A percentile compares a stretch with the other conserved stretches of the same genome.
These are phyloP conservation scores for Rhizoctonia solani DNA, from an alignment of 1,284 basidiomycete genomes.

Conservation along the genomic window DNA sequence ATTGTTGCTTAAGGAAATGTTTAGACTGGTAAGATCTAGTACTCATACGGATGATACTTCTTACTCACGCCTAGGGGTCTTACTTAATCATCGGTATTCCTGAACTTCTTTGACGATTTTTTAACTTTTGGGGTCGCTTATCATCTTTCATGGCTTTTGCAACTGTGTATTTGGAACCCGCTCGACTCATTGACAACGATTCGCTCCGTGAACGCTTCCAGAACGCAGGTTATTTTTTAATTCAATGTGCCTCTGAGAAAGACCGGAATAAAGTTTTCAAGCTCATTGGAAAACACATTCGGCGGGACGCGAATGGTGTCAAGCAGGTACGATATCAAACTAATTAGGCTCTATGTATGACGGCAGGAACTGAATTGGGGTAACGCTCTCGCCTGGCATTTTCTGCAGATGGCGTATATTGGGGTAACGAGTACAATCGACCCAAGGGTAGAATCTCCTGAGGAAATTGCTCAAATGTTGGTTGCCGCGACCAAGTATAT, in stretches of 20 bases:
- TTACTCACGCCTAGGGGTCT: no score
- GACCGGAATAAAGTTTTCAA: conserved; percentile 40
- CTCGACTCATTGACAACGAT: no score
- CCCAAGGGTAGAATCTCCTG: conserved; percentile 40
- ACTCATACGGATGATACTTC: no score
- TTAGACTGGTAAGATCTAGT: conserved; percentile 18
- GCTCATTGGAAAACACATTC: conserved; percentile 41
- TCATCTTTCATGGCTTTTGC: no score
- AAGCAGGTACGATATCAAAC: conserved; percentile 37
- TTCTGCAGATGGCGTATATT: conserved; percentile 39
- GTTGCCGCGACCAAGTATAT: conserved; percentile 40
- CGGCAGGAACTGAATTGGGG: background rate
- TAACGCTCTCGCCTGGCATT: background rate
- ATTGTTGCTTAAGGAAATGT: conserved; percentile 17
- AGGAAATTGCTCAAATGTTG: conserved; percentile 37
- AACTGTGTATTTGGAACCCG: no score
- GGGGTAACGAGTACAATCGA: conserved; percentile 40
- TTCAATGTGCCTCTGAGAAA: conserved; percentile 40
- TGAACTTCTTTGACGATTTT: no score
- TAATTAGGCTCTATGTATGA: background rate
- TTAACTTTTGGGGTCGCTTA: no score
- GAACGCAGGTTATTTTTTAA: conserved; percentile 41
- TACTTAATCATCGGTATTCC: no score
- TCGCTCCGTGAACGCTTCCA: background rate
- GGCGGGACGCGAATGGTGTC: conserved; percentile 41